These are phyloP conservation scores for Aspergillus candidus DNA, from an alignment of 2,329 filamentous ascomycete species.

Conservation along the genomic window DNA sequence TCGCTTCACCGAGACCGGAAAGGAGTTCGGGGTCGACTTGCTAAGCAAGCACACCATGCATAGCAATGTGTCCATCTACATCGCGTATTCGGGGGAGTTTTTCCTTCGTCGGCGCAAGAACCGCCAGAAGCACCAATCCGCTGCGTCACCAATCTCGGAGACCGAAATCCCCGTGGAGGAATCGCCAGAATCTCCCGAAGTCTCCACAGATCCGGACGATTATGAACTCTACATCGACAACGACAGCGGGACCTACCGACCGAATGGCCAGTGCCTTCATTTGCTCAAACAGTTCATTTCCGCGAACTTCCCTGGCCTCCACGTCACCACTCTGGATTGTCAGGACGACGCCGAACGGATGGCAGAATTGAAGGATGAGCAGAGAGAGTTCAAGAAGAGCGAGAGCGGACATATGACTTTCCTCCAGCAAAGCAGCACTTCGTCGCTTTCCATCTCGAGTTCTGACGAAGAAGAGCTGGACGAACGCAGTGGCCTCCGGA, in stretches of 20 bases:
- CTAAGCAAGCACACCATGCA: constrained; percentile 97
- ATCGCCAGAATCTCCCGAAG: constrained; percentile 35
- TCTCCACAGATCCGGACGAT: constrained; percentile 49
- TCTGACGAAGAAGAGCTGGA: constrained; percentile 56
- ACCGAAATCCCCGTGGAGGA: constrained; percentile 28
- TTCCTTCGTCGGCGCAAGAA: constrained; percentile 67
- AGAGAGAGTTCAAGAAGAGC: constrained; percentile 66
- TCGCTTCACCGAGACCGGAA: constrained; percentile 91
- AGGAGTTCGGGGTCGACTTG: constrained; percentile 90
- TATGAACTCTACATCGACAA: constrained; percentile 95
- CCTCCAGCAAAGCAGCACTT: constrained; percentile 45
- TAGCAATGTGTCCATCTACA: constrained; percentile 82
- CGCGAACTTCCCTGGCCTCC: constrained; percentile 68
- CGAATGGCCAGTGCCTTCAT: constrained; percentile 70
- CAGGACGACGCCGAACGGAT: constrained; percentile 65
- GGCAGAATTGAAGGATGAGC: constrained; percentile 66
- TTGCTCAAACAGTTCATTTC: constrained; percentile 64
- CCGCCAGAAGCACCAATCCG: constrained; percentile 44
- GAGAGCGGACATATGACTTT: constrained; percentile 50
- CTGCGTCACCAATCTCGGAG: constrained; percentile 26
- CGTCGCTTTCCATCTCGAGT: constrained; percentile 47
- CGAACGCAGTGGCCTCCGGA: constrained; percentile 23
- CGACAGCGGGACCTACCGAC: constrained; percentile 87
- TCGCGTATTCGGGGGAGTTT: constrained; percentile 90
- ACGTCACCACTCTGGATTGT: constrained; percentile 68